Base-by-base conservation (phyloP, 1,284 basidiomycete genomes). In the Bothia castanella region DNA sequence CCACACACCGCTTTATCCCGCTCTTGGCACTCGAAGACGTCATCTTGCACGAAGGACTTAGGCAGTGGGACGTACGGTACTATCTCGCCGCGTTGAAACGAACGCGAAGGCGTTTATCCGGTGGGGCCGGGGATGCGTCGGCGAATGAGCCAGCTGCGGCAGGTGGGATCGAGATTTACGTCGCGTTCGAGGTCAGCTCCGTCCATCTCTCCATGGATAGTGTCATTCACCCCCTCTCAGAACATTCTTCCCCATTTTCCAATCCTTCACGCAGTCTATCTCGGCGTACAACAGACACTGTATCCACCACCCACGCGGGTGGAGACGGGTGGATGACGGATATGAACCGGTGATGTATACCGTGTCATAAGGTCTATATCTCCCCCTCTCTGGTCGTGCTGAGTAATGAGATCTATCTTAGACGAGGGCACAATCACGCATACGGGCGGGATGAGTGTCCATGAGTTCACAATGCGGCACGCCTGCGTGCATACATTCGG, bases 1-100 rank as follows among this genome's bases (percentile, higher is more conserved):
- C 31, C 1, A 74, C 72, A 1, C 75, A 77, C 48, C 76, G 68
- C 8, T 89, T 89, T 61, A 79, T 90, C 57, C 80, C 84, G 8
- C 61, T 75, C 29, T 62, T 72, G 2, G 59, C 64, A 3, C 66
- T 89, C 25, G 72, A 77, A 42, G 84, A 87, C 54, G 72, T 87
- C 32, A 59, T 89, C 31, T 83, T 90, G 47, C 85, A 89, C 58
- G 88, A 90, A 63, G 87, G 80, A 3, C 66, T 89, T 16, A 73
- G 68, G 10, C 69, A 84, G 45, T 90, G 87, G 87, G 72, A 85
- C 59, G 75, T 89, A 16, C 75, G 79, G 14, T 87, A 80, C 59
- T 89, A 87, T 61, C 68, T 89, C 11, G 81, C 76, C 4, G 74
- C 75, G 16, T 61, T 87, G 20, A 68, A 70, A n/a, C 60, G 67